A percentile compares a stretch with the other conserved stretches of the same genome.
Evolutionary conservation across 441 rosid species (phyloP).

Genomic region (Adansonia rubrostipa): DNA sequence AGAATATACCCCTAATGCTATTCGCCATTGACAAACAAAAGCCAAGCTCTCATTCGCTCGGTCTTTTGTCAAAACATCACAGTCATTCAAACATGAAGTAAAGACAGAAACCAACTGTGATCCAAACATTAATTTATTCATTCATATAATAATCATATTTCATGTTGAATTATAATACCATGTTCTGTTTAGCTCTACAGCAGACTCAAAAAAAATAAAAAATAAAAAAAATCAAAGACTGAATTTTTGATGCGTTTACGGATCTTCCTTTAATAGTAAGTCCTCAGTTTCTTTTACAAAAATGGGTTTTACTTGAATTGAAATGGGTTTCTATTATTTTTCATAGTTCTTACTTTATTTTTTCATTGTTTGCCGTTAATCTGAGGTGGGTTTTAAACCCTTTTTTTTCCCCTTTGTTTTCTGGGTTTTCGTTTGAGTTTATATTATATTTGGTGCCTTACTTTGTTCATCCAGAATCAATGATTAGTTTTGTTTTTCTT

Average conservation of each 20-base stretch:
- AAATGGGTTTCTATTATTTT: conserved; percentile 20
- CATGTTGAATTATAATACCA: background rate
- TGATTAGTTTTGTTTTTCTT: background rate
- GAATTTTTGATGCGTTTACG: conserved; percentile 17
- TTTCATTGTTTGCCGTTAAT: background rate
- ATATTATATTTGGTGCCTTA: background rate
- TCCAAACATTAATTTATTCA: background rate
- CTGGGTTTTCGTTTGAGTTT: background rate
- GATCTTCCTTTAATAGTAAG: conserved; percentile 28
- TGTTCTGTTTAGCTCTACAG: background rate
- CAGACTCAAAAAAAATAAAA: background rate
- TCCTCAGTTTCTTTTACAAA: background rate
- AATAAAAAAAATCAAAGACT: background rate
- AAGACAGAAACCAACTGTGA: conserved; percentile 20
- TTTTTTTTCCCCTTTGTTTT: background rate
- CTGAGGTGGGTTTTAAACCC: background rate
- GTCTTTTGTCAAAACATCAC: background rate
- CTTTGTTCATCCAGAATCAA: too few relatives aligned
- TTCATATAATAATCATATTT: background rate
- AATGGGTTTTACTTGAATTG: background rate
- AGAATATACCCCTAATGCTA: background rate
- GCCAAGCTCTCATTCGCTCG: background rate
- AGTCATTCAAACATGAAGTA: conserved; percentile 12
- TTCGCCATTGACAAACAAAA: conserved; percentile 12
- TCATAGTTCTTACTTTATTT: conserved; percentile 12